Conservation (phyloP, 108 stramenopile genomes). For the Cyclotella kingstonii region DNA sequence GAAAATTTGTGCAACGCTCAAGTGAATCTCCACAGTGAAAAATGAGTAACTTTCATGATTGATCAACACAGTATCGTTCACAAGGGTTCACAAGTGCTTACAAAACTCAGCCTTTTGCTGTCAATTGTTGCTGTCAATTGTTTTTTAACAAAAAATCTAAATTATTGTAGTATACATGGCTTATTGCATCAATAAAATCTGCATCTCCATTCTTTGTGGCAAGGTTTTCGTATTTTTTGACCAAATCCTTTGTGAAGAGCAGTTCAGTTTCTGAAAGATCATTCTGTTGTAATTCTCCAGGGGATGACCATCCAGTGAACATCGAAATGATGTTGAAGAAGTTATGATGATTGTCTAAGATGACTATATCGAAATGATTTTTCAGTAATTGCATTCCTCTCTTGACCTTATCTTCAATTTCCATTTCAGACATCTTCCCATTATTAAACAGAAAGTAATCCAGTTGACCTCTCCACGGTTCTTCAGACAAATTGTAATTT, state of each 20-base stretch:
- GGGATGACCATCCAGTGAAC: conserved; percentile 33
- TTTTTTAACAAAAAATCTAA: conserved; percentile 18
- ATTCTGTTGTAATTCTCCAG: conserved; percentile 1
- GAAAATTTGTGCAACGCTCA: no score
- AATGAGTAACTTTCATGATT: no score
- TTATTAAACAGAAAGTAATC: conserved; percentile 42
- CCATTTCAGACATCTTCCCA: conserved; percentile 10
- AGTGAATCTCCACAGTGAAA: no score
- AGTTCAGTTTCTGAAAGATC: conserved; percentile 5
- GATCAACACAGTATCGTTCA: no score
- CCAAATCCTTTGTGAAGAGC: conserved; percentile 33
- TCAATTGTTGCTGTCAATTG: no score
- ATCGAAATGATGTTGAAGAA: conserved; percentile 19
- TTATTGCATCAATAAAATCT: conserved; percentile 39
- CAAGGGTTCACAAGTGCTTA: no score
- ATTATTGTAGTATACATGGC: conserved; percentile 27
- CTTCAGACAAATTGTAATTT: conserved; percentile 1
- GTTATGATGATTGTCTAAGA: conserved; percentile 18
- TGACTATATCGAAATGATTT: conserved; percentile 36
- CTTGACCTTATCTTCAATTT: conserved; percentile 26
- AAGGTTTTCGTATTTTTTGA: conserved; percentile 23
- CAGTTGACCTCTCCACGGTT: conserved; percentile 30
- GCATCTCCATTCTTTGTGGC: conserved; percentile 37
- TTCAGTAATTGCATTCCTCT: conserved; percentile 19
- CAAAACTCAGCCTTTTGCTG: no score